Evolutionary conservation across 768 basidiomycete species (phyloP), one percentile per base, ranked within the genome.

Genomic region (Mycena haematopus): DNA sequence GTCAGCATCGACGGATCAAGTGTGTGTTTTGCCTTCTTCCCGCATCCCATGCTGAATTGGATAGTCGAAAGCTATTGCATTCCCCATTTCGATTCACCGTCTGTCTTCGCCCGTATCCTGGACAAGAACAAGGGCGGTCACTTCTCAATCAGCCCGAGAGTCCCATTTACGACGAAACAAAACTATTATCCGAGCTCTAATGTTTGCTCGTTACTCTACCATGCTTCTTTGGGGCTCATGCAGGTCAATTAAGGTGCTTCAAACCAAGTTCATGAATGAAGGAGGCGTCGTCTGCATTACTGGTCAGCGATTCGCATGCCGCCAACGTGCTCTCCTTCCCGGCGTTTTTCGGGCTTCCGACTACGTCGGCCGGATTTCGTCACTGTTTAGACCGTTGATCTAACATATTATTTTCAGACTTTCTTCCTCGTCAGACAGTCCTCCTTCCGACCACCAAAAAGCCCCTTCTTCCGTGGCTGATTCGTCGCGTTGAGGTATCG

Each of bases 41-140:
- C 0, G 17, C 13, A 35, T 25, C 8, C 31, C 24, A 10, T 14
- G 19, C 52, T 38, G 5, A 50, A n/a, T 38, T 36, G 36, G n/a
- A 27, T 47, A 93, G 91, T 96, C 65, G 95, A 96, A 74, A 92
- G 90, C 65, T 95, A 95, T 74, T 97, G 95, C 69, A 84, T 96
- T 27, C 95, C 95, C 1, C 82, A 95, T 78, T 96, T 97, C 72
- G 95, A 97, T 75, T 95, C 93, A 1, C 95, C 95, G 4, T 94
- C 92, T 19, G 82, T 96, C 52, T 96, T 96, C 66, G 95, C 94
- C 8, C 86, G 95, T 9, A 92, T 94, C 68, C 82, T 95, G 7
- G 92, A 95, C 79, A 93, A 93, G 70, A 78, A 93, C 73, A 93
- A 92, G 83, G 95, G 95, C 24, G 95, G 95, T 0, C 95, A 97